phyloP scores from a whole-genome alignment of 306 rosid species.

The Medicago ruthenica region DNA sequence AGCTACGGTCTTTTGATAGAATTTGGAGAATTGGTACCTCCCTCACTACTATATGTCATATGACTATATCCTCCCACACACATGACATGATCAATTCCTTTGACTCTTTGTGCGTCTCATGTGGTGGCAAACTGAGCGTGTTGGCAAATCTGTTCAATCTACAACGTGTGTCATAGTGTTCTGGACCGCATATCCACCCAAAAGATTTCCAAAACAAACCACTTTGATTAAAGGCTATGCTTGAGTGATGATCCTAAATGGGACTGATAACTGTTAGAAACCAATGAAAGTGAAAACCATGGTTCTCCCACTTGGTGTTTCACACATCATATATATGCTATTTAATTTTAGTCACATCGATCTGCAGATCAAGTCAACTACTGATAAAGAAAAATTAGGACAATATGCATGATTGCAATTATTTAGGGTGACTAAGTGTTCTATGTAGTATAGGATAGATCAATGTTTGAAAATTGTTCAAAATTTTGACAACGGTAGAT shows the following conservation, averaged over 20 bases:
- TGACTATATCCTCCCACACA: background rate
- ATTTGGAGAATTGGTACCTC: background rate
- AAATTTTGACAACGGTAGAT: no score
- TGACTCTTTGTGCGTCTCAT: constrained; percentile 44
- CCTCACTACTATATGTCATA: no score
- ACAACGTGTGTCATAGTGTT: constrained; percentile 23
- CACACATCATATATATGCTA: background rate
- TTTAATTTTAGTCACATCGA: constrained; percentile 3
- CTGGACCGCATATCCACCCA: constrained; percentile 26
- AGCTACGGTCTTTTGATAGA: no score
- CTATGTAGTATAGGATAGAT: no score
- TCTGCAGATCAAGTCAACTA: constrained; percentile 21
- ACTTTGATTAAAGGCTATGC: constrained; percentile 39
- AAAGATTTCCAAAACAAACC: constrained; percentile 32
- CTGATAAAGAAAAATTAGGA: background rate
- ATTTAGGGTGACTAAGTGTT: background rate
- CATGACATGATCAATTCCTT: constrained; percentile 24
- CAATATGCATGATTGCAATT: background rate
- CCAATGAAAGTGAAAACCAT: constrained; percentile 40
- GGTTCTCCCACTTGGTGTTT: constrained; percentile 17
- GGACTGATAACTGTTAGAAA: constrained; percentile 10
- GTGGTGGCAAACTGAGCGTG: constrained; percentile 45
- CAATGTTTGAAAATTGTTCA: no score
- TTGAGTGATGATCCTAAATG: constrained; percentile 12
- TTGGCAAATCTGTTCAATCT: constrained; percentile 40